Conservation (phyloP, 129 eudicot species). For the Saposhnikovia divaricata region DNA sequence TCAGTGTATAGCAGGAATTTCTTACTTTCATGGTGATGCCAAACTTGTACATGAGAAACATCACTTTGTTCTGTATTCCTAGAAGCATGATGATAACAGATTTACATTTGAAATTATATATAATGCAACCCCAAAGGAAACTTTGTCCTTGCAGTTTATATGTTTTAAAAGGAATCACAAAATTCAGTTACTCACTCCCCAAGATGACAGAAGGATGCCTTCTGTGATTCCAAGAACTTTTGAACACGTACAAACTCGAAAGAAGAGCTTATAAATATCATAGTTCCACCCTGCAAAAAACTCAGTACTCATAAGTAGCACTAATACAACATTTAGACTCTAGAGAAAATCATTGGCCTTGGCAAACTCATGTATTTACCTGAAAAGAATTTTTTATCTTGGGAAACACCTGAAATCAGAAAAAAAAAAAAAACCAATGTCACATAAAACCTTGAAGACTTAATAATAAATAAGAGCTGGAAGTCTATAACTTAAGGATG, state of each 20-base stretch:
- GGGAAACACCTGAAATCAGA: constrained; percentile 65
- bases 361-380: constrained; percentile 30
- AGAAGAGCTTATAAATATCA: constrained; percentile 74
- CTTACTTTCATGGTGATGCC: constrained; percentile 61
- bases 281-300: constrained; percentile 66
- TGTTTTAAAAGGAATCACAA: neutral
- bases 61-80: constrained; percentile 54
- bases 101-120: neutral
- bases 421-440: neutral
- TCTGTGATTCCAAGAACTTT: constrained; percentile 70
- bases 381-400: constrained; percentile 82
- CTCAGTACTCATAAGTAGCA: neutral
- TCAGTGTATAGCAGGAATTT: constrained; percentile 85
- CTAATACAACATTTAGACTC: neutral
- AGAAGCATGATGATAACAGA: constrained; percentile 8
- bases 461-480: neutral
- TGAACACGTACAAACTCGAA: constrained; percentile 77
- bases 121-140: neutral
- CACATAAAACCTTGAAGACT: neutral
- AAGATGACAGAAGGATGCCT: constrained; percentile 72
- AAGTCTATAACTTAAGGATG: neutral
- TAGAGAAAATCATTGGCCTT: neutral
- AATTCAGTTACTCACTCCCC: constrained; percentile 56
- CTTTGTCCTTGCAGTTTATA: neutral
- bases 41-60: constrained; percentile 63